Evolutionary conservation across 1,284 basidiomycete genomes (phyloP).

Genomic region (Pseudozyma hubeiensis): DNA sequence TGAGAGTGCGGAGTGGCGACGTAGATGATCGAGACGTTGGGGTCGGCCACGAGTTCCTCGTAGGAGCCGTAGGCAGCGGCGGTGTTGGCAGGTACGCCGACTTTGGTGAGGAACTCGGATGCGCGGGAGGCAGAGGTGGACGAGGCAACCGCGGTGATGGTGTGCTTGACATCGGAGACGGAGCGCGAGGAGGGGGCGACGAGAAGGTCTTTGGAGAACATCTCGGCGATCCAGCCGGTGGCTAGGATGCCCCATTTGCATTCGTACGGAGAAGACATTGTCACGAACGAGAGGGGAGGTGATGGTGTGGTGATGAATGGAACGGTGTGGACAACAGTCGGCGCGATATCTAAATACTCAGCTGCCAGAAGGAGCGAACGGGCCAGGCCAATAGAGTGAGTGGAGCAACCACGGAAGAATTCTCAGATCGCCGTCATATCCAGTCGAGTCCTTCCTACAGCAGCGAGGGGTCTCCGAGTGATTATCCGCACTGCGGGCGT

Average conservation of each 20-base stretch:
- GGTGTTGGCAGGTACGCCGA: conserved; percentile 68
- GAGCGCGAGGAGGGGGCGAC: conserved; percentile 71
- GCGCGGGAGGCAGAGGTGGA: conserved; percentile 80
- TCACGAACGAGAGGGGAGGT: background rate
- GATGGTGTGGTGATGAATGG: too few relatives aligned
- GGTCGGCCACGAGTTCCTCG: conserved; percentile 79
- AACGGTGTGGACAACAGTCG: background rate
- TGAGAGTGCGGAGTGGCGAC: conserved; percentile 85
- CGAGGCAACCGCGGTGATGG: conserved; percentile 77
- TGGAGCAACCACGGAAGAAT: background rate
- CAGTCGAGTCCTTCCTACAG: too few relatives aligned
- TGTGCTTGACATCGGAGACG: conserved; percentile 80
- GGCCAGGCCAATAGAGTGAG: background rate
- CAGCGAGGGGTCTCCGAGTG: too few relatives aligned
- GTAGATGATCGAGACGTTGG: conserved; percentile 71
- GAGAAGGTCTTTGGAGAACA: conserved; percentile 70
- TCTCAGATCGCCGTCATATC: too few relatives aligned
- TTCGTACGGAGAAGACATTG: conserved; percentile 24
- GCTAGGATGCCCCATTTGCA: conserved; percentile 61
- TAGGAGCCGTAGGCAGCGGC: conserved; percentile 83
- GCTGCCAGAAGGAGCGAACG: background rate
- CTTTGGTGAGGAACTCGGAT: conserved; percentile 76
- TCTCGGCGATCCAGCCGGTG: conserved; percentile 55
- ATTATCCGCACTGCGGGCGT: too few relatives aligned
- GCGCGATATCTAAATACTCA: background rate